Conservation (phyloP, 306 rosid species). For the Datisca glomerata region DNA sequence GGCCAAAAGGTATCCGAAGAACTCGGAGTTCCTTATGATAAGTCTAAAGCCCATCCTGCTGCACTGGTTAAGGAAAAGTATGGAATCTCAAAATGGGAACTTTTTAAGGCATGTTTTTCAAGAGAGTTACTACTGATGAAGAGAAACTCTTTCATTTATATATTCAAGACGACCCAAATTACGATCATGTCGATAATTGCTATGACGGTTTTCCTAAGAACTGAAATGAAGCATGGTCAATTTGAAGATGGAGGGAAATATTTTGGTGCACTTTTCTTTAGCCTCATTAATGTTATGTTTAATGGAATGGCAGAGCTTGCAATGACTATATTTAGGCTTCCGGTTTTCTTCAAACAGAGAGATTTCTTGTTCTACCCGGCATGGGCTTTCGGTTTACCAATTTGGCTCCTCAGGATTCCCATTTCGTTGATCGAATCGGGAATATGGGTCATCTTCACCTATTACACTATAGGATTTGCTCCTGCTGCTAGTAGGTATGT, state of each 20-base stretch:
- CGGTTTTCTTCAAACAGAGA: constrained; percentile 65
- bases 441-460: constrained; percentile 60
- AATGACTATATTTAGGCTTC: constrained; percentile 50
- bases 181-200: constrained; percentile 36
- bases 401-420: constrained; percentile 71
- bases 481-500: constrained; percentile 58
- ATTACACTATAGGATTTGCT: constrained; percentile 75
- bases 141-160: constrained; percentile 36
- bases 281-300: constrained; percentile 57
- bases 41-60: constrained; percentile 37
- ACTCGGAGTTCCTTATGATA: constrained; percentile 44
- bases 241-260: constrained; percentile 35
- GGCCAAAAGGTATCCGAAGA: constrained; percentile 42
- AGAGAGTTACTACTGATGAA: constrained; percentile 71
- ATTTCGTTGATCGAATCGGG: constrained; percentile 50
- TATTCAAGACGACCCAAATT: constrained; percentile 52
- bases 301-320: constrained; percentile 62
- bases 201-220: constrained; percentile 54
- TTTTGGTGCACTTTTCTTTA: constrained; percentile 61
- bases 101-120: constrained; percentile 64
- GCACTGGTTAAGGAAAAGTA: constrained; percentile 57
- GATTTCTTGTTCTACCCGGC: constrained; percentile 67
- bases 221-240: constrained; percentile 42
- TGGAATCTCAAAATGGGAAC: constrained; percentile 54
- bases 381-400: constrained; percentile 68